Evolutionary conservation across 1,284 basidiomycete genomes (phyloP).

Genomic region (Coniophora puteana): DNA sequence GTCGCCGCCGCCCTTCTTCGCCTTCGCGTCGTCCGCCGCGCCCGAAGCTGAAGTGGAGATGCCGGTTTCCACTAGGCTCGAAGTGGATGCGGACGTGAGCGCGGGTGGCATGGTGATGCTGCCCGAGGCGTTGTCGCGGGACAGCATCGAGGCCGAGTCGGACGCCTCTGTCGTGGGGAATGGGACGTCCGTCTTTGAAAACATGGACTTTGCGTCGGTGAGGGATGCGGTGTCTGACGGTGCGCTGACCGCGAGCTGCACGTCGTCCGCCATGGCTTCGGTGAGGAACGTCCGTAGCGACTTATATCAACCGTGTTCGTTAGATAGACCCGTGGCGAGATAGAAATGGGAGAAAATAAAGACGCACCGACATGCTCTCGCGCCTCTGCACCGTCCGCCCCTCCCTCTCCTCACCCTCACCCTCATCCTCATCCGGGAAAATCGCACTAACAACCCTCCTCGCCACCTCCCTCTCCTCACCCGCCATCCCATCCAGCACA

Average conservation of each 20-base stretch:
- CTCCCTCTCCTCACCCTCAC: too few species aligned
- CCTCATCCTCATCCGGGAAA: slow-evolving; percentile 62
- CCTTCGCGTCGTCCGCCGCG: slow-evolving; percentile 5
- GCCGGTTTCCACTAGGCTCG: too few species aligned
- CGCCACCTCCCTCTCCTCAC: slow-evolving; percentile 62
- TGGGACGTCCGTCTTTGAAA: slow-evolving; percentile 1
- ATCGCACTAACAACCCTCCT: slow-evolving; percentile 61
- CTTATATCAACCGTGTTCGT: slow-evolving; percentile 30
- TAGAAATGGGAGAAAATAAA: too few species aligned
- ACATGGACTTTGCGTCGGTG: slow-evolving; percentile 7
- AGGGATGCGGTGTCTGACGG: slow-evolving; percentile 16
- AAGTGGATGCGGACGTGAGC: too few species aligned
- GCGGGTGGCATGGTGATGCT: slow-evolving; percentile 28
- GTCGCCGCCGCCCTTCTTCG: too few species aligned
- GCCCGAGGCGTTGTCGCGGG: too few species aligned
- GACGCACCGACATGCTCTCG: slow-evolving; percentile 52
- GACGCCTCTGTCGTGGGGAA: slow-evolving; percentile 6
- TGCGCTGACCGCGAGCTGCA: slow-evolving; percentile 34
- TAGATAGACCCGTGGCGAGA: too few species aligned
- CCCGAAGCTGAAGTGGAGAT: slow-evolving; percentile 11
- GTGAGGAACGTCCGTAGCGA: slow-evolving; percentile 66
- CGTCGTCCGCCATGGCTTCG: slow-evolving; percentile 68
- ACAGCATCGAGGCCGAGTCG: too few species aligned
- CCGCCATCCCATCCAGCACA: slow-evolving; percentile 51
- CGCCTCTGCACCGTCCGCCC: slow-evolving; percentile 46